Base-by-base conservation (phyloP, 2,329 filamentous ascomycete genomes). In the Exophiala calicioides region DNA sequence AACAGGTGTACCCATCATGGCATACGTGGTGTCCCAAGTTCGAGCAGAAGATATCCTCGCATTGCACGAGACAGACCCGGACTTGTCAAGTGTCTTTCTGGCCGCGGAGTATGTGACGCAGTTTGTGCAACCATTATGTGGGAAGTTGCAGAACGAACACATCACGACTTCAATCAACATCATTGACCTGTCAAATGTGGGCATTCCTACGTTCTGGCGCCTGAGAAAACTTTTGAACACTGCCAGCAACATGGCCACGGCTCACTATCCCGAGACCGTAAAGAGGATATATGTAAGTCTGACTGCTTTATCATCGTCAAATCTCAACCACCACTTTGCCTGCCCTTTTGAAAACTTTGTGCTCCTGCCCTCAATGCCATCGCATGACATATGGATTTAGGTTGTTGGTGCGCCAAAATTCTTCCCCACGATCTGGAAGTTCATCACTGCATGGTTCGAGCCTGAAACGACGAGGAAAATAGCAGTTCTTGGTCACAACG, bases 361-460 rank as follows among this genome's bases (percentile, higher is more conserved):
- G n/a, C n/a, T n/a, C n/a, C n/a, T n/a, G n/a, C n/a, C n/a, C n/a
- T n/a, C n/a, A n/a, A n/a, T n/a, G n/a, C n/a, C n/a, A n/a, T n/a
- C n/a, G n/a, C n/a, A n/a, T n/a, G n/a, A n/a, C n/a, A n/a, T n/a
- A n/a, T n/a, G n/a, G n/a, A n/a, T n/a, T n/a, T n/a, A 42, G 39
- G 39, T 42, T 18, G 34, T 46, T 35, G 43, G 43, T 10, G 43
- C 43, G 6, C 43, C 43, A 37, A 71, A 79, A 34, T 95, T 95
- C 77, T 95, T 95, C 74, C 86, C 86, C 38, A 95, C 89, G 2
- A 88, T 95, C 50, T 67, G 90, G 90, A 83, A 87, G 57, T 95
- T 90, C 89, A 80, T 95, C 70, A 95, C 95, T 76, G 85, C 86
- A 62, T 95, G 90, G 90, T 95, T 95, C 49, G 74, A 76, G 18